These are phyloP conservation scores for Sclerotiophoma versabilis DNA, from an alignment of 2,329 filamentous ascomycete genomes.

Conservation along the genomic window DNA sequence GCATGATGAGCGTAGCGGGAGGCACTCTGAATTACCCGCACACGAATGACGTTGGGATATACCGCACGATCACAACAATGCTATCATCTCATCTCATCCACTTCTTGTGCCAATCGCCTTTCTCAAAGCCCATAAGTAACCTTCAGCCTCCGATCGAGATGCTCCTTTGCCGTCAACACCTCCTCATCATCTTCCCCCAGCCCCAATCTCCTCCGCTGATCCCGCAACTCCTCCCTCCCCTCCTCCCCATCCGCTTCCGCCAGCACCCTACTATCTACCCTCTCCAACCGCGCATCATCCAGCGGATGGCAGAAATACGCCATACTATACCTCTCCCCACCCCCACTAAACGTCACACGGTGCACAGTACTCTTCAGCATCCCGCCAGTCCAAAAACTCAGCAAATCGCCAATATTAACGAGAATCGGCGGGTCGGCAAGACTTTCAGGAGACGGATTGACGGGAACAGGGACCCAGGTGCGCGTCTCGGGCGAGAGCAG, in stretches of 20 bases:
- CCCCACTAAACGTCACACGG: conserved; percentile 74
- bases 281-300: conserved; percentile 61
- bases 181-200: conserved; percentile 49
- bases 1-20: too few species aligned
- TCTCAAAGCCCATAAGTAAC: conserved; percentile 62
- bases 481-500: conserved; percentile 66
- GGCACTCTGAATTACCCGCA: too few species aligned
- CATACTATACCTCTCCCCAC: conserved; percentile 62
- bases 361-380: conserved; percentile 88
- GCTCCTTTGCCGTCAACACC: conserved; percentile 64
- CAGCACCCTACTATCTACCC: conserved; percentile 63
- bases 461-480: conserved; percentile 55
- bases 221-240: conserved; percentile 41
- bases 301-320: conserved; percentile 70
- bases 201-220: conserved; percentile 52
- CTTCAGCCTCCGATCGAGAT: conserved; percentile 64
- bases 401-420: conserved; percentile 75
- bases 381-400: conserved; percentile 90
- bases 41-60: too few species aligned
- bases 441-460: conserved; percentile 65
- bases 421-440: conserved; percentile 55
- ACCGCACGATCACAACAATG: too few species aligned
- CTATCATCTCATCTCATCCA: not conserved
- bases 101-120: not conserved
- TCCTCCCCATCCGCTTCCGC: conserved; percentile 45